Percentiles rank a stretch among this genome's conserved stretches.
phyloP scores from a whole-genome alignment of 352 stramenopile species.

The Thalassiosira livingstoniorum region DNA sequence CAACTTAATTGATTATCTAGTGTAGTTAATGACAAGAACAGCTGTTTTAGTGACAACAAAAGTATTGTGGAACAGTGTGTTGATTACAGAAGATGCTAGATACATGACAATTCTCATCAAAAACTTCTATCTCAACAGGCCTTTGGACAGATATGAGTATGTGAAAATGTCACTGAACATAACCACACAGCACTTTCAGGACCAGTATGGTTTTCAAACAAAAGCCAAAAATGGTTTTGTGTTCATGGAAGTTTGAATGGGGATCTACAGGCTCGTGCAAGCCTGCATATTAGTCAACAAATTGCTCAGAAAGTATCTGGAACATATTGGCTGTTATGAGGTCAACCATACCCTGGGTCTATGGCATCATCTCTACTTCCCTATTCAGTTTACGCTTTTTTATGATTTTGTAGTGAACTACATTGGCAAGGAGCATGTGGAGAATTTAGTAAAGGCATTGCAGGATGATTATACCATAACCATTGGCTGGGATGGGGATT shows the following conservation, averaged over 20 bases:
- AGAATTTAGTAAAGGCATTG: conserved; percentile 27
- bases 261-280: neutral
- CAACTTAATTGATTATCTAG: conserved; percentile 46
- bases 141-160: conserved; percentile 7
- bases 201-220: neutral
- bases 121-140: neutral
- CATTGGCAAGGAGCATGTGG: conserved; percentile 18
- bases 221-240: neutral
- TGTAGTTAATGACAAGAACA: conserved; percentile 26
- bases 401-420: conserved; percentile 57
- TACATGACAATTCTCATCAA: neutral
- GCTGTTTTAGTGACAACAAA: conserved; percentile 33
- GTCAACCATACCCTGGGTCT: neutral
- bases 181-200: neutral
- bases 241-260: neutral
- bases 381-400: neutral
- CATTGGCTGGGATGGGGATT: conserved; percentile 22
- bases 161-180: neutral
- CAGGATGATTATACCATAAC: conserved; percentile 9
- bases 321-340: neutral
- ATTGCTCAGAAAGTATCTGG: neutral
- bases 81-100: neutral
- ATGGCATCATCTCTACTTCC: neutral
- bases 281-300: neutral
- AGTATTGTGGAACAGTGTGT: conserved; percentile 8